phyloP scores from a whole-genome alignment of 1,284 basidiomycete species.

The Inonotus obliquus region DNA sequence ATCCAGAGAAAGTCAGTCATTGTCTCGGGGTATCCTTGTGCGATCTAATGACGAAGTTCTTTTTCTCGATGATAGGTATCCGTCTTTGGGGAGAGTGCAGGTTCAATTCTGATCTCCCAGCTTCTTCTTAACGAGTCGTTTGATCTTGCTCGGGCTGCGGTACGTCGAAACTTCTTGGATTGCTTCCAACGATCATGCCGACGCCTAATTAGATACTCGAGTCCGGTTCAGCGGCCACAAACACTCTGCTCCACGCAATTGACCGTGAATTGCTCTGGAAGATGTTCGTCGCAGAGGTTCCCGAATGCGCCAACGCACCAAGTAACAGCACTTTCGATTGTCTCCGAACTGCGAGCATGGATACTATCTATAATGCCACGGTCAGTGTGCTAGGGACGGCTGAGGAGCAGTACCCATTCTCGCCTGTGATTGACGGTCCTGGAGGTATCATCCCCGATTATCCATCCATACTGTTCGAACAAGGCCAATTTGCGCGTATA shows the following conservation, averaged over 20 bases:
- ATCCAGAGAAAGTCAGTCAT: conserved; percentile 37
- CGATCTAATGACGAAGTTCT: neutral
- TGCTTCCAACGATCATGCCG: neutral
- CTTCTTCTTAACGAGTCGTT: conserved; percentile 40
- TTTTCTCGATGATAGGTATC: conserved; percentile 37
- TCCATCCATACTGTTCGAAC: conserved; percentile 32
- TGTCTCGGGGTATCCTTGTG: neutral
- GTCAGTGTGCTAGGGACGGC: conserved; percentile 23
- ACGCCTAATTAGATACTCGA: conserved; percentile 37
- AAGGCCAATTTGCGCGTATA: conserved; percentile 35
- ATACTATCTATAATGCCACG: conserved; percentile 33
- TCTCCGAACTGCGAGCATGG: conserved; percentile 33
- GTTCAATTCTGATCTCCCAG: conserved; percentile 40
- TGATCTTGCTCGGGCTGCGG: conserved; percentile 38
- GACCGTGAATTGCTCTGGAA: conserved; percentile 36
- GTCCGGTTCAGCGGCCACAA: conserved; percentile 36
- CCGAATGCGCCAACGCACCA: conserved; percentile 30
- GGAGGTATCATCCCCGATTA: conserved; percentile 39
- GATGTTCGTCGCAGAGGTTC: conserved; percentile 35
- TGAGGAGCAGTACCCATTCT: conserved; percentile 32
- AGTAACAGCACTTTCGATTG: conserved; percentile 37
- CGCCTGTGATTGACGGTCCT: conserved; percentile 40
- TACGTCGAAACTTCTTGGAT: conserved; percentile 24
- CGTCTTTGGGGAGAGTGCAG: conserved; percentile 51
- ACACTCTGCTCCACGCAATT: conserved; percentile 29